Percentiles rank a stretch among this genome's conserved stretches.
Evolutionary conservation across 2,329 filamentous ascomycete genomes (phyloP).

Genomic region (Chrysosporium queenslandicum): DNA sequence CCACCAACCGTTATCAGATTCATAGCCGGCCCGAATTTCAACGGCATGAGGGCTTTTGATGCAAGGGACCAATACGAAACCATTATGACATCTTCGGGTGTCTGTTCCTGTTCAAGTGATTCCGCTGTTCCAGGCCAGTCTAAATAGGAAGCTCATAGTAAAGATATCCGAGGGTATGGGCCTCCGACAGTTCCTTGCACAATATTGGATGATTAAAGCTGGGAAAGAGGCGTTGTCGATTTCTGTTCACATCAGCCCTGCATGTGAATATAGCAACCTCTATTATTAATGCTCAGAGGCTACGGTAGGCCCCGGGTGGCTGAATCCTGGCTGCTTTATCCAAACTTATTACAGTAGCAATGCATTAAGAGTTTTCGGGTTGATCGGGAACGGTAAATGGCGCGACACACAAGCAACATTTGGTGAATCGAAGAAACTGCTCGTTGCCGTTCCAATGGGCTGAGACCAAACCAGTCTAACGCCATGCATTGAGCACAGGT

Average conservation of each 20-base stretch:
- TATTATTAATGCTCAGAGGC: neutral
- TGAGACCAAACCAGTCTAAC: neutral
- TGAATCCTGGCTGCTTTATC: neutral
- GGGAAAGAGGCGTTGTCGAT: no score
- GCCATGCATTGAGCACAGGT: neutral
- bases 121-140: neutral
- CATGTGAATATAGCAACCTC: no score
- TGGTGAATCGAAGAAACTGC: neutral
- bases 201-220: no score
- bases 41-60: neutral
- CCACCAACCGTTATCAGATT: neutral
- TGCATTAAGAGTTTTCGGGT: neutral
- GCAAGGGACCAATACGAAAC: neutral
- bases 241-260: neutral
- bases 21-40: neutral
- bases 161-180: no score
- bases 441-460: neutral
- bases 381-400: neutral
- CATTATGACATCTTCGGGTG: neutral
- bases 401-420: neutral
- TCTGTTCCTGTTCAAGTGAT: neutral
- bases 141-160: neutral
- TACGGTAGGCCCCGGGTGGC: neutral
- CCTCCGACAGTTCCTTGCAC: no score
- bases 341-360: no score